Conservation (phyloP, 2,329 filamentous ascomycete species). For the Clonostachys byssicola region DNA sequence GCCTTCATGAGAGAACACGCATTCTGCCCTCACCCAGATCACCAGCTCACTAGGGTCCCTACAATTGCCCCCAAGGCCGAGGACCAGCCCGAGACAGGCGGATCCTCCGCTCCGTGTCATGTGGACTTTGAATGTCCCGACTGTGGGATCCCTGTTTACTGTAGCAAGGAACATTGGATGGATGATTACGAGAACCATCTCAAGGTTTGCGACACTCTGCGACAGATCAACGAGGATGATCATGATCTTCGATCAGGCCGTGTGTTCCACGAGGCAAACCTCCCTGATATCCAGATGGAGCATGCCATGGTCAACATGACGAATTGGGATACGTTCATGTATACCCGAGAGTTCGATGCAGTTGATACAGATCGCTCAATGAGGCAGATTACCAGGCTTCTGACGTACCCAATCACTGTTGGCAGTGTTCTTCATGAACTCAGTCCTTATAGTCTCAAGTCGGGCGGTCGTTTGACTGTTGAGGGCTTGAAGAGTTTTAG, state of each 20-base stretch:
- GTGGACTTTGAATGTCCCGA: constrained; percentile 95
- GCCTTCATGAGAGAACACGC: constrained; percentile 92
- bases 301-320: constrained; percentile 95
- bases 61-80: constrained; percentile 62
- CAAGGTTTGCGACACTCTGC: constrained; percentile 84
- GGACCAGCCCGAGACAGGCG: constrained; percentile 49
- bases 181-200: constrained; percentile 93
- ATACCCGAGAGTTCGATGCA: constrained; percentile 85
- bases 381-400: constrained; percentile 85
- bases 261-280: constrained; percentile 90
- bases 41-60: constrained; percentile 69
- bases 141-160: constrained; percentile 91
- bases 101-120: constrained; percentile 61
- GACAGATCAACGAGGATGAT: constrained; percentile 96
- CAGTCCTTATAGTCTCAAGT: constrained; percentile 82
- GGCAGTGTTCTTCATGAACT: constrained; percentile 90
- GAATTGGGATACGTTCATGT: constrained; percentile 97
- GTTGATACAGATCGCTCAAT: constrained; percentile 88
- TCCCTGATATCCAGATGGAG: constrained; percentile 84
- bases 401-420: constrained; percentile 92
- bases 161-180: constrained; percentile 91
- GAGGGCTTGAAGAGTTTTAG: constrained; percentile 94
- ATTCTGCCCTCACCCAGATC: constrained; percentile 86
- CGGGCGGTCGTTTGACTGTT: constrained; percentile 70
- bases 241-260: constrained; percentile 89